Conservation (phyloP, 2,329 filamentous ascomycete genomes). For the Alternaria conjuncta region DNA sequence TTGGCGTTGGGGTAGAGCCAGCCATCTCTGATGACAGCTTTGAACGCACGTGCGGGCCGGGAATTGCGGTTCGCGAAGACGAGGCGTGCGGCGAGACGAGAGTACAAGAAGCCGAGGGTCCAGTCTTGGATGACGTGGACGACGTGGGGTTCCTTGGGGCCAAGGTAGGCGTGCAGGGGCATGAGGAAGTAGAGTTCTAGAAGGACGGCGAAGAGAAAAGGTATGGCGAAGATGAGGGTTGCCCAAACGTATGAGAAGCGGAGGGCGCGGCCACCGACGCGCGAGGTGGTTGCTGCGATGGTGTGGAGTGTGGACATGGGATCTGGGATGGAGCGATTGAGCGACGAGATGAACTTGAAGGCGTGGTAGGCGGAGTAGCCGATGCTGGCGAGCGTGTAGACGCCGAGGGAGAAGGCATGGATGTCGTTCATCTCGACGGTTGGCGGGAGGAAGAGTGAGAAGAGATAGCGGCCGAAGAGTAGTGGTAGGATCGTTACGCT, state of each 20-base stretch:
- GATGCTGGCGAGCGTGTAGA: conserved; percentile 77
- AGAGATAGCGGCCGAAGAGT: conserved; percentile 80
- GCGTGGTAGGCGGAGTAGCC: conserved; percentile 61
- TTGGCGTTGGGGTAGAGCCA: conserved; percentile 79
- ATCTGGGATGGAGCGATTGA: conserved; percentile 35
- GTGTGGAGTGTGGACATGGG: conserved; percentile 40
- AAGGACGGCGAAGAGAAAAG: conserved; percentile 77
- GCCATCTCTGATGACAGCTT: conserved; percentile 71
- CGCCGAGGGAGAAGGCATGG: conserved; percentile 91
- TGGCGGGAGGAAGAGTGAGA: conserved; percentile 73
- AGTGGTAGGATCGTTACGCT: conserved; percentile 85
- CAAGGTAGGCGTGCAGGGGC: conserved; percentile 78
- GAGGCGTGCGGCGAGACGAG: conserved; percentile 77
- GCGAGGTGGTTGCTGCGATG: conserved; percentile 34
- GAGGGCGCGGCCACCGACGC: conserved; percentile 46
- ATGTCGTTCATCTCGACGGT: conserved; percentile 81
- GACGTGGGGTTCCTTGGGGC: conserved; percentile 64
- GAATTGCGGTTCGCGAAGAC: conserved; percentile 72
- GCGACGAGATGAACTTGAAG: conserved; percentile 55
- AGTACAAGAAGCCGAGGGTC: conserved; percentile 89
- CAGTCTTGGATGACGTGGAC: conserved; percentile 91
- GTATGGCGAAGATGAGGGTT: conserved; percentile 78
- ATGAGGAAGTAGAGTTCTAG: conserved; percentile 89
- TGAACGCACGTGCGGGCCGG: conserved; percentile 75
- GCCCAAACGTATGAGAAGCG: conserved; percentile 76